Evolutionary conservation across 2,329 filamentous ascomycete species (phyloP).

Genomic region (Zarea fungicola): DNA sequence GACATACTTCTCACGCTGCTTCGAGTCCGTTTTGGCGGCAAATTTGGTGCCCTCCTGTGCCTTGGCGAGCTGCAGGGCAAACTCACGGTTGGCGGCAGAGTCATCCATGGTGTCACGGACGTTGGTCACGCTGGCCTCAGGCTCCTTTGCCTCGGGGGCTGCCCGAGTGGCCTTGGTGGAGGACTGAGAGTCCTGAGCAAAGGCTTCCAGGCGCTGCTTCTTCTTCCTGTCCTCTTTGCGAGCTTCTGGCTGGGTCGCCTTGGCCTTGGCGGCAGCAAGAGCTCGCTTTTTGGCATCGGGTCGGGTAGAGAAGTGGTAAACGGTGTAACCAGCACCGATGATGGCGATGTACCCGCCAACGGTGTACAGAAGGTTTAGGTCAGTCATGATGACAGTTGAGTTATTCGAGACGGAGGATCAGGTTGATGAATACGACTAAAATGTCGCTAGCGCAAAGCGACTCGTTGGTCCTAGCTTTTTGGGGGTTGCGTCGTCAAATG

Average conservation of each 20-base stretch:
- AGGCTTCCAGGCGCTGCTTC: conserved; percentile 41
- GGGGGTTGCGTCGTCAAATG: neutral
- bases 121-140: conserved; percentile 19
- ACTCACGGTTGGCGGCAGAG: conserved; percentile 65
- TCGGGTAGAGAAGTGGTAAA: conserved; percentile 32
- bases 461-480: neutral
- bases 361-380: conserved; percentile 32
- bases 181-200: conserved; percentile 32
- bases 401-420: conserved; percentile 2
- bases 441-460: conserved; percentile 16
- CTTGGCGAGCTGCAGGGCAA: conserved; percentile 67
- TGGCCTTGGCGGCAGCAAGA: conserved; percentile 22
- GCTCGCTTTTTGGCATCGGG: conserved; percentile 27
- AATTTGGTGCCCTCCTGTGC: conserved; percentile 65
- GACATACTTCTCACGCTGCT: conserved; percentile 63
- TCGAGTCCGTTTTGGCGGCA: conserved; percentile 47
- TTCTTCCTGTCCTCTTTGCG: conserved; percentile 40
- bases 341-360: conserved; percentile 32
- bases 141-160: conserved; percentile 24
- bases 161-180: conserved; percentile 29
- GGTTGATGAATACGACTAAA: conserved; percentile 1
- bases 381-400: conserved; percentile 24
- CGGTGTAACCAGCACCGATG: conserved; percentile 29
- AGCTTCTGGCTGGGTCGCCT: conserved; percentile 26
- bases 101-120: conserved; percentile 47